phyloP scores from a whole-genome alignment of 192 early-diverging fungal genomes.

The Pecoramyces ruminantium region DNA sequence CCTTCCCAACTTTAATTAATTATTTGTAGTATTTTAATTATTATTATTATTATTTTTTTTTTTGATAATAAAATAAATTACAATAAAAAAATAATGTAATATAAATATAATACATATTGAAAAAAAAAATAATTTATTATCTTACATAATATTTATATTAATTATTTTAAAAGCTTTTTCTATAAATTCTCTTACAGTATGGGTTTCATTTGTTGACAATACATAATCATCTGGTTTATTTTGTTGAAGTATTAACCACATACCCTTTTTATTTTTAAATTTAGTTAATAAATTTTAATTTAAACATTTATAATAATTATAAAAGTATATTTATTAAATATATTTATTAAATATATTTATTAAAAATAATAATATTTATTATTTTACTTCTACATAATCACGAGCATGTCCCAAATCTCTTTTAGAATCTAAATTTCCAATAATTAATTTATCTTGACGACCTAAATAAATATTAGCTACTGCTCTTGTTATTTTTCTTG shows the following conservation, averaged over 20 bases:
- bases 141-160: slow-evolving; percentile 30
- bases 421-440: slow-evolving; percentile 61
- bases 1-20: slow-evolving; percentile 28
- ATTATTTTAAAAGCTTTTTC: slow-evolving; percentile 56
- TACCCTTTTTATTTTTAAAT: slow-evolving; percentile 37
- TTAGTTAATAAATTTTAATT: too few relatives aligned
- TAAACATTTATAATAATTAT: too few relatives aligned
- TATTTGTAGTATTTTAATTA: neutral
- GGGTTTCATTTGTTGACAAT: slow-evolving; percentile 64
- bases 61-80: too few relatives aligned
- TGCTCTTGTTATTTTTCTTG: slow-evolving; percentile 57
- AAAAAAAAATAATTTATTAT: slow-evolving; percentile 3
- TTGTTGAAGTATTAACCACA: slow-evolving; percentile 71
- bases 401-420: slow-evolving; percentile 69
- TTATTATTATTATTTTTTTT: slow-evolving; percentile 8
- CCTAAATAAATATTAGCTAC: slow-evolving; percentile 55
- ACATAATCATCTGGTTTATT: slow-evolving; percentile 56
- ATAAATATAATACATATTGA: too few relatives aligned
- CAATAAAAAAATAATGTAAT: too few relatives aligned
- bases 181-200: slow-evolving; percentile 55
- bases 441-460: slow-evolving; percentile 45
- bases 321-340: too few relatives aligned
- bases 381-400: slow-evolving; percentile 39
- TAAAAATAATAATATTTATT: too few relatives aligned
- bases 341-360: too few relatives aligned